phyloP scores from a whole-genome alignment of 495 filamentous ascomycete species.

The Penicillium pancosmium region DNA sequence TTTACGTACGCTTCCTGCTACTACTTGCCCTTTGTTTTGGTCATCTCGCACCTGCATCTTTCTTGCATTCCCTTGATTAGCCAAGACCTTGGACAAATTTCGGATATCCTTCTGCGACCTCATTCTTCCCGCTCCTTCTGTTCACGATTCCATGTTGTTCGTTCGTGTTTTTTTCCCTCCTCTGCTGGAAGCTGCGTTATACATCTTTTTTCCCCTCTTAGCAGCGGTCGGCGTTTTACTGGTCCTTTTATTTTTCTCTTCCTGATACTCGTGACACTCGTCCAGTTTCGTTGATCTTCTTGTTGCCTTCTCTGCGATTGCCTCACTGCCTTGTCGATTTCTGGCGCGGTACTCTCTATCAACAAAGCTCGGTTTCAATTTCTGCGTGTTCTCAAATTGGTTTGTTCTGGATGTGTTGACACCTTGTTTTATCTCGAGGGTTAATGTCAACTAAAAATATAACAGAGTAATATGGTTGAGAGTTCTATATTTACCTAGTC shows the following conservation, averaged over 20 bases:
- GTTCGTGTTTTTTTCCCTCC: background rate
- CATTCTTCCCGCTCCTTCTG: slow-evolving; percentile 13
- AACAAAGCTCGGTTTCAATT: slow-evolving; percentile 15
- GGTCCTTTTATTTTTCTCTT: slow-evolving; percentile 12
- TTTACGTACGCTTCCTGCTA: slow-evolving; percentile 21
- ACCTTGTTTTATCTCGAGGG: background rate
- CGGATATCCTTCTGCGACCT: slow-evolving; percentile 4
- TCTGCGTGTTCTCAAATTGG: slow-evolving; percentile 14
- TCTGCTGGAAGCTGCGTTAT: slow-evolving; percentile 23
- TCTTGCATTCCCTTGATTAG: slow-evolving; percentile 17
- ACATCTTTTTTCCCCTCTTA: slow-evolving; percentile 19
- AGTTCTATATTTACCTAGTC: background rate
- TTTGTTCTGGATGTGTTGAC: slow-evolving; percentile 10
- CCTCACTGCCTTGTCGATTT: background rate
- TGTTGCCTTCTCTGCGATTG: slow-evolving; percentile 3
- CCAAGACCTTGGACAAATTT: slow-evolving; percentile 15
- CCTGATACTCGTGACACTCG: slow-evolving; percentile 5
- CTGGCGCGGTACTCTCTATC: slow-evolving; percentile 8
- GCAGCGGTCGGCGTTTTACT: slow-evolving; percentile 34
- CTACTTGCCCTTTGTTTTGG: slow-evolving; percentile 15
- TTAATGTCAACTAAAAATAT: slow-evolving; percentile 4
- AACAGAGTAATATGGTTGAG: background rate
- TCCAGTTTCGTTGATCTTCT: slow-evolving; percentile 1
- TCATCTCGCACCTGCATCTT: slow-evolving; percentile 24
- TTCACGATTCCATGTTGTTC: slow-evolving; percentile 9